Evolutionary conservation across 164 flowering plant genomes (phyloP).

Genomic region (Vitis labrusca): DNA sequence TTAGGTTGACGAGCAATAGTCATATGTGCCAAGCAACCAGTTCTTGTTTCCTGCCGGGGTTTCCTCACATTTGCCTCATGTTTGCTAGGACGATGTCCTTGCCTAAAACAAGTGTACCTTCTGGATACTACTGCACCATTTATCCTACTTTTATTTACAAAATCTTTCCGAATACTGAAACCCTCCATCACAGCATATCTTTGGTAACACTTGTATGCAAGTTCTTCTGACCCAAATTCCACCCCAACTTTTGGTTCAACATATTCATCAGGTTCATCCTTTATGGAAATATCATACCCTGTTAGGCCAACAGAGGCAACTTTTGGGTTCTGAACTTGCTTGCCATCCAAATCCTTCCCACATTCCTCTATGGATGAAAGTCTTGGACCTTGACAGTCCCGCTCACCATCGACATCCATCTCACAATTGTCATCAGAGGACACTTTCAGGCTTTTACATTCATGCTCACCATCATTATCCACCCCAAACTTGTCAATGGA

Average conservation of each 20-base stretch:
- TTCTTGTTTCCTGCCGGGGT: conserved; percentile 26
- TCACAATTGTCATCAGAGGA: conserved; percentile 12
- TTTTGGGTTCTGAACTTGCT: conserved; percentile 9
- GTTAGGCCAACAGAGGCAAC: conserved; percentile 8
- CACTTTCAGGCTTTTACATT: conserved; percentile 8
- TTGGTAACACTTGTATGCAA: conserved; percentile 19
- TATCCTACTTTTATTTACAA: conserved; percentile 18
- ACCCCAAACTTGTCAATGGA: conserved; percentile 11
- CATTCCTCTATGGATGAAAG: conserved; percentile 12
- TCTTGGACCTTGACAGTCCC: conserved; percentile 6
- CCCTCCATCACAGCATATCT: conserved; percentile 23
- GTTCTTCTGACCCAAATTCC: conserved; percentile 26
- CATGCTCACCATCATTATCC: conserved; percentile 5
- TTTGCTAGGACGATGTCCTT: conserved; percentile 22
- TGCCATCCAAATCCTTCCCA: conserved; percentile 10
- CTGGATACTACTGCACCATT: conserved; percentile 16
- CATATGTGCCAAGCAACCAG: conserved; percentile 30
- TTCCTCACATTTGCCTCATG: conserved; percentile 8
- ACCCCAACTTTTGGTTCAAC: conserved; percentile 21
- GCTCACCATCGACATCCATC: conserved; percentile 8
- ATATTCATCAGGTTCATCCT: conserved; percentile 7
- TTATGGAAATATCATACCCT: neutral
- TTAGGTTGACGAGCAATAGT: conserved; percentile 17
- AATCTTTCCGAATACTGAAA: conserved; percentile 26
- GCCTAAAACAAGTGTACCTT: conserved; percentile 19